Percentiles rank a stretch among this genome's conserved stretches.
Conservation (phyloP, 2,329 filamentous ascomycete genomes). For the Emergomyces pasteurianus region DNA sequence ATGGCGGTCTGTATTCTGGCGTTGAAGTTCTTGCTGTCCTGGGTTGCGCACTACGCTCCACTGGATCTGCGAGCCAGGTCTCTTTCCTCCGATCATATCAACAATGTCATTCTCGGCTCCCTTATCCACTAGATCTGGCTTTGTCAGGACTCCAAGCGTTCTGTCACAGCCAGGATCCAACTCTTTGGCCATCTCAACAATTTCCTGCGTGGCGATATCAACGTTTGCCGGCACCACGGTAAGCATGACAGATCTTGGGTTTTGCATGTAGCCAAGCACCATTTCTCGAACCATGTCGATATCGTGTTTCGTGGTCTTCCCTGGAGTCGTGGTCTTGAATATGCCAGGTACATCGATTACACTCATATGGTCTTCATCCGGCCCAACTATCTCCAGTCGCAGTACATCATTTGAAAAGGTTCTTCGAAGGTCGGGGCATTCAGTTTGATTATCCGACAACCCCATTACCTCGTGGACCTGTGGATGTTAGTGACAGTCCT, state of each 20-base stretch:
- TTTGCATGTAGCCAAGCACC: conserved; percentile 29
- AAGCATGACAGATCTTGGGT: conserved; percentile 30
- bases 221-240: conserved; percentile 33
- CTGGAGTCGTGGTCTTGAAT: conserved; percentile 28
- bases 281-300: conserved; percentile 27
- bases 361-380: conserved; percentile 29
- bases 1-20: no score
- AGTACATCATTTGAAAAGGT: conserved; percentile 31
- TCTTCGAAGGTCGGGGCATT: no score
- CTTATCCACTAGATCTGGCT: conserved; percentile 52
- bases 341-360: conserved; percentile 38
- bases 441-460: no score
- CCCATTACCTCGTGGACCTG: conserved; percentile 18
- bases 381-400: conserved; percentile 32
- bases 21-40: conserved; percentile 20
- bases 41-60: conserved; percentile 25
- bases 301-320: conserved; percentile 26
- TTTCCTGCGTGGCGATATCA: conserved; percentile 39
- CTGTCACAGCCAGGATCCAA: conserved; percentile 25
- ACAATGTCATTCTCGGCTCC: conserved; percentile 20
- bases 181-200: conserved; percentile 30
- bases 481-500: background rate
- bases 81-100: conserved; percentile 17
- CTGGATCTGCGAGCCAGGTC: conserved; percentile 15
- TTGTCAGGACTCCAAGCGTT: conserved; percentile 42